phyloP scores from a whole-genome alignment of 306 rosid species.

The Pueraria montana region DNA sequence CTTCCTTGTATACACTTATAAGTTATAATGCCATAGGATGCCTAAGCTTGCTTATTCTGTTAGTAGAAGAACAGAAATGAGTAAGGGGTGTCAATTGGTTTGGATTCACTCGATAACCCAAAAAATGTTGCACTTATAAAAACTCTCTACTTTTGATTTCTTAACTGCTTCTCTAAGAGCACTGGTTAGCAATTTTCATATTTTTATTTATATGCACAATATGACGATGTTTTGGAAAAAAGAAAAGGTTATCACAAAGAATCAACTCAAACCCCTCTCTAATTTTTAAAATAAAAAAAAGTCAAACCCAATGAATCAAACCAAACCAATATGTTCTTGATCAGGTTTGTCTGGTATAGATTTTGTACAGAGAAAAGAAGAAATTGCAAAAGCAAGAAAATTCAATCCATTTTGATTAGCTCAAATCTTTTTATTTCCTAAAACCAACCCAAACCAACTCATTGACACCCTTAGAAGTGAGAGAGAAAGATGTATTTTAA shows the following conservation, averaged over 20 bases:
- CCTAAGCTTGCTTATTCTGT: conserved; percentile 26
- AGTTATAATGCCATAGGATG: conserved; percentile 9
- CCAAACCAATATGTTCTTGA: background rate
- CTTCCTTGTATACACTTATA: conserved; percentile 17
- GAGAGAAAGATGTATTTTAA: conserved; percentile 4
- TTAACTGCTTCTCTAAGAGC: background rate
- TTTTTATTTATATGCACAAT: background rate
- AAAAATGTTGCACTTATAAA: background rate
- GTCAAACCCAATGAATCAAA: background rate
- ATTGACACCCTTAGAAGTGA: background rate
- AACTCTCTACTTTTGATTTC: background rate
- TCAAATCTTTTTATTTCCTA: background rate
- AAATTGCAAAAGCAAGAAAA: background rate
- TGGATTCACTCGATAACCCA: background rate
- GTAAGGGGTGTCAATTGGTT: background rate
- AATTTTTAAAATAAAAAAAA: background rate
- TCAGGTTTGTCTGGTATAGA: background rate
- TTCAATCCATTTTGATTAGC: background rate
- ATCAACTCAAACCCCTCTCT: background rate
- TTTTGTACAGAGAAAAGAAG: background rate
- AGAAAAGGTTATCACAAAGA: background rate
- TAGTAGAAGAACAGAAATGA: background rate
- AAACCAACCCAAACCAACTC: background rate
- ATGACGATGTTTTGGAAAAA: background rate
- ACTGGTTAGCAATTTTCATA: background rate